A percentile compares a stretch with the other conserved stretches of the same genome.
These are phyloP conservation scores for Tricholomella constricta DNA, from an alignment of 768 basidiomycete genomes.

Conservation along the genomic window DNA sequence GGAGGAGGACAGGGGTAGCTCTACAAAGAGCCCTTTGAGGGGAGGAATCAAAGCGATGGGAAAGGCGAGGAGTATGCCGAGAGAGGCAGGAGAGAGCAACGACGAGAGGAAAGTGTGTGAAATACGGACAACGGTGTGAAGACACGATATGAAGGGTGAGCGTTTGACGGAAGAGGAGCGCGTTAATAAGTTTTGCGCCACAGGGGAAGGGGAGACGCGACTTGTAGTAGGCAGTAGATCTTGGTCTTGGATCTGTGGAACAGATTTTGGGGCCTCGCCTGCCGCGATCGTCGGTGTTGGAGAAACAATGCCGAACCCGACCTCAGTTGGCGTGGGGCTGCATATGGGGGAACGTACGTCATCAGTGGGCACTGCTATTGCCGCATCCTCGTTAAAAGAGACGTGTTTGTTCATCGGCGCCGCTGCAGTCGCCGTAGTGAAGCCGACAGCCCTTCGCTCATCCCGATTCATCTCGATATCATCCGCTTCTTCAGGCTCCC, in stretches of 20 bases:
- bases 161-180: not conserved
- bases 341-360: slow-evolving; percentile 10
- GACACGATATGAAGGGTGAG: not conserved
- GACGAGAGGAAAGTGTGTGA: slow-evolving; percentile 28
- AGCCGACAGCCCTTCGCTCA: not conserved
- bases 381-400: slow-evolving; percentile 25
- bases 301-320: slow-evolving; percentile 6
- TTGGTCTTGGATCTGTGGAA: not conserved
- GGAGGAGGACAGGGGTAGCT: slow-evolving; percentile 27
- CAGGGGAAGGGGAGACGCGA: not conserved
- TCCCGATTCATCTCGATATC: not conserved
- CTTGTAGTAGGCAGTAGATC: not conserved
- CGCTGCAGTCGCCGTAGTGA: not conserved
- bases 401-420: slow-evolving; percentile 18
- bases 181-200: not conserved
- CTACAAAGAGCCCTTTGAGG: slow-evolving; percentile 55
- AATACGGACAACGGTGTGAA: not conserved
- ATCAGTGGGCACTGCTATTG: slow-evolving; percentile 18
- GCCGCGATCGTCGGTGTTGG: slow-evolving; percentile 14
- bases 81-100: slow-evolving; percentile 43
- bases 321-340: slow-evolving; percentile 11
- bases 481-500: not conserved
- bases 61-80: slow-evolving; percentile 48
- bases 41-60: slow-evolving; percentile 49
- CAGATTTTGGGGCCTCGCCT: not conserved